Conservation (phyloP, 1,284 basidiomycete species). For the Stereum hirsutum region DNA sequence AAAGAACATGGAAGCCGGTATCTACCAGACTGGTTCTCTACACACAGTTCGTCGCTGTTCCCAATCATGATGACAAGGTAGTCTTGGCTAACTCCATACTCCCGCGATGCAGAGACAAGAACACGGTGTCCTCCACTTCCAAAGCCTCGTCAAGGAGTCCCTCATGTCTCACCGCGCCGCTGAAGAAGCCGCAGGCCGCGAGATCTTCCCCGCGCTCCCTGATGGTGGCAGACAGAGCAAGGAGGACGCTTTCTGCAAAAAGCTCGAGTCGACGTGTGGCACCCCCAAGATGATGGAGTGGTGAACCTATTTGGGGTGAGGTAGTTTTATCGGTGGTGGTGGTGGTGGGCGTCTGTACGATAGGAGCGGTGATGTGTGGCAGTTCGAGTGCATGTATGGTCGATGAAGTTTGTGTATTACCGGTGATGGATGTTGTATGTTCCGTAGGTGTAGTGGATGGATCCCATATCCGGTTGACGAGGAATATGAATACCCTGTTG, state of each 20-base stretch:
- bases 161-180: not conserved
- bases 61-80: not conserved
- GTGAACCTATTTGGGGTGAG: too few relatives aligned
- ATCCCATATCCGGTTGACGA: too few relatives aligned
- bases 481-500: too few relatives aligned
- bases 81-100: not conserved
- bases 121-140: not conserved
- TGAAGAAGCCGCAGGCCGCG: not conserved
- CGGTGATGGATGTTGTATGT: too few relatives aligned
- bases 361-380: too few relatives aligned
- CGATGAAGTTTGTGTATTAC: too few relatives aligned
- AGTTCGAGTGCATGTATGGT: too few relatives aligned
- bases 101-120: not conserved
- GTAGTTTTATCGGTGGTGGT: too few relatives aligned
- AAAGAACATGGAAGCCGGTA: not conserved
- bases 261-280: not conserved
- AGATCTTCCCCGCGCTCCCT: not conserved
- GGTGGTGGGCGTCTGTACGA: too few relatives aligned
- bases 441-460: too few relatives aligned
- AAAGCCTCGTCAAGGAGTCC: not conserved
- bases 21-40: not conserved
- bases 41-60: not conserved
- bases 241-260: not conserved
- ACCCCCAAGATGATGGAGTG: not conserved
- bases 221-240: not conserved